phyloP scores from a whole-genome alignment of 768 basidiomycete species.

The Lentinula edodes region DNA sequence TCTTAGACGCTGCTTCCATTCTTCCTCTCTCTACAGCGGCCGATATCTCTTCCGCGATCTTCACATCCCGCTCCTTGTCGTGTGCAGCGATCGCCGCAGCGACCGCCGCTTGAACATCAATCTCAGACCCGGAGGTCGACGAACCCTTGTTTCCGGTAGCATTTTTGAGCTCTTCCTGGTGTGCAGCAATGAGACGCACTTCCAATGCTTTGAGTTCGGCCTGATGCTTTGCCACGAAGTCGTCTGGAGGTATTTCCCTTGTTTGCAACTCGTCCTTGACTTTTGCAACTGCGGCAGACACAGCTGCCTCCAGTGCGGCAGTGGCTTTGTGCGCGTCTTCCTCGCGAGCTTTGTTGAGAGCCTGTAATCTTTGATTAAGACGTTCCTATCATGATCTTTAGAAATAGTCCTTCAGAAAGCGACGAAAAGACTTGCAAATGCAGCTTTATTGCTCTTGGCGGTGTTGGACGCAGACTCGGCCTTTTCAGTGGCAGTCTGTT shows the following conservation, averaged over 20 bases:
- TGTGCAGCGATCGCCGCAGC: slow-evolving; percentile 43
- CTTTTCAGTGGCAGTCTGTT: slow-evolving; percentile 35
- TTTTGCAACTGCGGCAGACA: slow-evolving; percentile 55
- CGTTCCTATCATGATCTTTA: slow-evolving; percentile 43
- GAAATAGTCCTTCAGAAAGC: not conserved
- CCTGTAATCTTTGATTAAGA: slow-evolving; percentile 48
- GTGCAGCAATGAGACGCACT: slow-evolving; percentile 44
- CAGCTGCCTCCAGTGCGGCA: slow-evolving; percentile 39
- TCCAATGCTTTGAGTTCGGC: slow-evolving; percentile 56
- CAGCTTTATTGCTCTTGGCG: slow-evolving; percentile 24
- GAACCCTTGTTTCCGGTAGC: slow-evolving; percentile 41
- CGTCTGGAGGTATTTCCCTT: slow-evolving; percentile 15
- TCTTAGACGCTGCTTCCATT: slow-evolving; percentile 54
- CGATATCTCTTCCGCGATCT: slow-evolving; percentile 51
- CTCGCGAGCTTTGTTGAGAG: slow-evolving; percentile 46
- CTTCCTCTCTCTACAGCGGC: slow-evolving; percentile 67
- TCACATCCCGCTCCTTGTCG: slow-evolving; percentile 39
- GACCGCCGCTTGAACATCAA: slow-evolving; percentile 43
- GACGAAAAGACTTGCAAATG: slow-evolving; percentile 1
- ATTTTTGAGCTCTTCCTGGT: slow-evolving; percentile 47
- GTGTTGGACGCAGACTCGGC: slow-evolving; percentile 39
- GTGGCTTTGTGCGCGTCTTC: slow-evolving; percentile 37
- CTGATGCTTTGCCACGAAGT: slow-evolving; percentile 41
- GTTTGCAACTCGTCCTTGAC: slow-evolving; percentile 39
- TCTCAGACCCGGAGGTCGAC: slow-evolving; percentile 19